Evolutionary conservation across 768 basidiomycete species (phyloP), one percentile per base, ranked within the genome.

Genomic region (Boletus rubescentipes): DNA sequence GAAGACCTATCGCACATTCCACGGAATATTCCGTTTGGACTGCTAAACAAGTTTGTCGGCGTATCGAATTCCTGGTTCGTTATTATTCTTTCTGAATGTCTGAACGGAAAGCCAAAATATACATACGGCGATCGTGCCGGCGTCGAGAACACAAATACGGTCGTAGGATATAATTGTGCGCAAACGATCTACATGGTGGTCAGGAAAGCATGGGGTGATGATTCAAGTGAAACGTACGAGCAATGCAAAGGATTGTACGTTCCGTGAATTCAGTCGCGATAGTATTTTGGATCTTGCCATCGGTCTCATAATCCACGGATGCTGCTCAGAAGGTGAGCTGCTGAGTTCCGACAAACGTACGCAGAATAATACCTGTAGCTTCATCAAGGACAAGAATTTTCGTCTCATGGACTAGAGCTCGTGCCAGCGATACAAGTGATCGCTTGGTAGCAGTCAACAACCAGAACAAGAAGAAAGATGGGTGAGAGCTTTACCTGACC

Each of bases 301-400:
- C 94, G 1, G 92, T 95, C 70, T 91, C 91, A 60, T 86, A 89
- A 61, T 93, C 91, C 29, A 93, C 90, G 11, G 88, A 89, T n/a
- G 90, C 90, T 81, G 55, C 21, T 21, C 11, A 10, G 16, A 45
- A n/a, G 5, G 14, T 62, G 30, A 53, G 39, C 6, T 38, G 20
- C 11, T 23, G 14, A 2, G 18, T 35, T 39, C 30, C 1, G 32
- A 46, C n/a, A 34, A n/a, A 34, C 38, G 29, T 30, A 7, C 4
- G 11, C 34, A 21, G 42, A 32, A 16, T 49, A 60, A 43, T 60
- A 82, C 83, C 86, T 45, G 92, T 94, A 0, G 93, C 93, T 74
- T 95, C 93, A 66, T 97, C 94, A 11, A 98, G 76, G 41, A 97
- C 84, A 44, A 95, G 84, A 30, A 96, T 83, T 66, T 83, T 86